phyloP scores from a whole-genome alignment of 164 flowering plant species.

The Warburgia ugandensis region DNA sequence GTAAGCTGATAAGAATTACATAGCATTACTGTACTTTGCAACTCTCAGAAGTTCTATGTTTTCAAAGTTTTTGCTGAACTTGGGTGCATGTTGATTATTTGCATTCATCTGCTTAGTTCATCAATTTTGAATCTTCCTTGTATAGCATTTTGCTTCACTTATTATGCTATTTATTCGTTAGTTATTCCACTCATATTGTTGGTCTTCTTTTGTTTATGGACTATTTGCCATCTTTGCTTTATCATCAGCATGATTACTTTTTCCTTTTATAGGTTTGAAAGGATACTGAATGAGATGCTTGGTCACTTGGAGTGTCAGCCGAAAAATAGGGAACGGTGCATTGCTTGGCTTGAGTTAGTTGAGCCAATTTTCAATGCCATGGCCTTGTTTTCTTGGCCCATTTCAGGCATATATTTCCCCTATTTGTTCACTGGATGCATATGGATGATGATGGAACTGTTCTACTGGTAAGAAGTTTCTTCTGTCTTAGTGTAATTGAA shows the following conservation, averaged over 20 bases:
- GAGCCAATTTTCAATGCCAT: slow-evolving; percentile 59
- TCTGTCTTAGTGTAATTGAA: background rate
- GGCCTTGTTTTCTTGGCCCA: slow-evolving; percentile 73
- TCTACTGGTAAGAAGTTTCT: slow-evolving; percentile 49
- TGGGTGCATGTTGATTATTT: too few species aligned
- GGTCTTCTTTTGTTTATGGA: background rate
- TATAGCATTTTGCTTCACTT: too few species aligned
- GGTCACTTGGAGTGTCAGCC: slow-evolving; percentile 93
- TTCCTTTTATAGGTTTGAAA: slow-evolving; percentile 59
- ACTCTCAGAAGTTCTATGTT: too few species aligned
- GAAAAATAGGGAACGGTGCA: slow-evolving; percentile 56
- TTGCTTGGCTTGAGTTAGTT: slow-evolving; percentile 65
- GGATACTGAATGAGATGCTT: slow-evolving; percentile 76
- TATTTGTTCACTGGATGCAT: slow-evolving; percentile 90
- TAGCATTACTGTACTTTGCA: too few species aligned
- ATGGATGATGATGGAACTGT: slow-evolving; percentile 84
- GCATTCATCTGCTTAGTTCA: too few species aligned
- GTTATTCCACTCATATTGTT: background rate
- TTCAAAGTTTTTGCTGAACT: too few species aligned
- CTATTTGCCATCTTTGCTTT: background rate
- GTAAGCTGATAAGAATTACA: too few species aligned
- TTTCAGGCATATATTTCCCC: slow-evolving; percentile 80
- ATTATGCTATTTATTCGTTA: too few species aligned
- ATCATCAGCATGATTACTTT: background rate
- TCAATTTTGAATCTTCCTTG: too few species aligned